A percentile compares a stretch with the other conserved stretches of the same genome.
Evolutionary conservation across 768 basidiomycete species (phyloP).

Genomic region (Leccinellum albellum): DNA sequence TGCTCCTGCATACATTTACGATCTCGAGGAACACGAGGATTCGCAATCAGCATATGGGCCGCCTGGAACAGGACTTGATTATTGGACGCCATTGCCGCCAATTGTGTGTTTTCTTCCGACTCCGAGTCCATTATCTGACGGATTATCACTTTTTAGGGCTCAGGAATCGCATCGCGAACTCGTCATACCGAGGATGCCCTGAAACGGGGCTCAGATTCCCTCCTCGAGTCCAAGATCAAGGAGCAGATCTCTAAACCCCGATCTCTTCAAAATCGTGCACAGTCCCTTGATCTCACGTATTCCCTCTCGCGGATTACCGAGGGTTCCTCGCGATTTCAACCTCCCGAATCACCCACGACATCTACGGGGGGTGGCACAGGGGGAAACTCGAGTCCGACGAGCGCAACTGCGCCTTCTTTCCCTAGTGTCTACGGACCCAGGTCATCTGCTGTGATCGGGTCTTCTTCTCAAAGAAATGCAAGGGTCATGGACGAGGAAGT

Average conservation of each 20-base stretch:
- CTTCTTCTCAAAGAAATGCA: constrained; percentile 41
- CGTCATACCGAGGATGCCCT: constrained; percentile 71
- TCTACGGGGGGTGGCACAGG: constrained; percentile 70
- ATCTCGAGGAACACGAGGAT: constrained; percentile 71
- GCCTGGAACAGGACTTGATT: constrained; percentile 54
- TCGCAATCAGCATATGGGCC: constrained; percentile 53
- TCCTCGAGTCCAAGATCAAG: constrained; percentile 80
- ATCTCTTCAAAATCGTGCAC: constrained; percentile 80
- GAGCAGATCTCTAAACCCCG: constrained; percentile 74
- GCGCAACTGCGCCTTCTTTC: constrained; percentile 74
- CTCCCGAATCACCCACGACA: constrained; percentile 78
- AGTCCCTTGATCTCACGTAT: constrained; percentile 83
- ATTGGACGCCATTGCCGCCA: constrained; percentile 74
- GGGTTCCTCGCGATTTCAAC: constrained; percentile 53
- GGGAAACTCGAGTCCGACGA: constrained; percentile 75
- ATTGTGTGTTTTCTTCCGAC: constrained; percentile 48
- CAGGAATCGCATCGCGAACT: constrained; percentile 63
- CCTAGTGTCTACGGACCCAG: constrained; percentile 81
- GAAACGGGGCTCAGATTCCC: constrained; percentile 80
- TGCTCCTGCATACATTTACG: constrained; percentile 77
- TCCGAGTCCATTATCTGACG: constrained; percentile 19
- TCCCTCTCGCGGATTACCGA: constrained; percentile 82
- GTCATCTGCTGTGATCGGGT: constrained; percentile 43
- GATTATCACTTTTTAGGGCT: constrained; percentile 42
- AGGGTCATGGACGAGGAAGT: constrained; percentile 49